Percentiles rank a stretch among this genome's conserved stretches.
phyloP scores from a whole-genome alignment of 164 flowering plant species.

The Chimonanthus salicifolius region DNA sequence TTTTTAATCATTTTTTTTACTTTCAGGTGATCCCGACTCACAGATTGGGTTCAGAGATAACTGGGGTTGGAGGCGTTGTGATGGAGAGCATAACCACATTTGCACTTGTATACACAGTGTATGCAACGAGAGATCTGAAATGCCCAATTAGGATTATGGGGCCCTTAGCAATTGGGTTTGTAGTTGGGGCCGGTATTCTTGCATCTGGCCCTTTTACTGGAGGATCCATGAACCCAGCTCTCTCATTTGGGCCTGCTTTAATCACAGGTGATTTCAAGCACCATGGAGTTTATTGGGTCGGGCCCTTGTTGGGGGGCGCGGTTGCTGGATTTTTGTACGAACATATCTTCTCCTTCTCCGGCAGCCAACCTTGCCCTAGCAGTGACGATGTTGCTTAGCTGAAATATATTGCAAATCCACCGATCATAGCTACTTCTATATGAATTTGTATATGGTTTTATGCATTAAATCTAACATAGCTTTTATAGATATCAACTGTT shows the following conservation, averaged over 20 bases:
- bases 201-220: constrained; percentile 83
- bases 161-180: constrained; percentile 50
- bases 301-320: constrained; percentile 68
- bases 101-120: constrained; percentile 63
- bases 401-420: too few species aligned
- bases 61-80: constrained; percentile 74
- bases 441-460: too few species aligned
- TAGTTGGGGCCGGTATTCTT: constrained; percentile 63
- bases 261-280: constrained; percentile 68
- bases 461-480: too few species aligned
- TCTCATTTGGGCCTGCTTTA: constrained; percentile 62
- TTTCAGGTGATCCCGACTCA: constrained; percentile 42
- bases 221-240: constrained; percentile 87
- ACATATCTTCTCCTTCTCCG: constrained; percentile 49
- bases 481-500: too few species aligned
- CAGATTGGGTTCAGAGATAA: constrained; percentile 57
- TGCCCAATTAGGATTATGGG: constrained; percentile 41
- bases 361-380: neutral
- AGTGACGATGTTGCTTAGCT: neutral
- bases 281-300: constrained; percentile 87
- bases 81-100: constrained; percentile 70
- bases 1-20: neutral
- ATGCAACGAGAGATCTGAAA: constrained; percentile 47
- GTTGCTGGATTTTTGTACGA: constrained; percentile 68
- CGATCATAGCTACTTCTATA: too few species aligned